Evolutionary conservation across 192 early-diverging fungal species (phyloP).

Genomic region (Mortierella claussenii): DNA sequence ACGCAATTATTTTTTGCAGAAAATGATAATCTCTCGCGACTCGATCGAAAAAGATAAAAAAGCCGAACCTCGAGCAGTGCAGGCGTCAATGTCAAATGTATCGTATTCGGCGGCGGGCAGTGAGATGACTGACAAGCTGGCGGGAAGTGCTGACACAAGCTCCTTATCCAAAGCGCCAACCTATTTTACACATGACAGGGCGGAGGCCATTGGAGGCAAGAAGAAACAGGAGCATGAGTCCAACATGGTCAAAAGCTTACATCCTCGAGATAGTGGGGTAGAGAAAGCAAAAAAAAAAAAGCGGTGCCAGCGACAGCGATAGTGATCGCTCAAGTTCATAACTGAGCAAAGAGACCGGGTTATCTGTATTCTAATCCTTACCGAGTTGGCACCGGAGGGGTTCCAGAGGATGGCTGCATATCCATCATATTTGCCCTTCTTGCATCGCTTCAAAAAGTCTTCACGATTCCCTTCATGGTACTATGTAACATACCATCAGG

Average conservation of each 20-base stretch:
- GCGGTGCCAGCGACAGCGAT: not conserved
- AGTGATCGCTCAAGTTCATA: not conserved
- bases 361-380: not conserved
- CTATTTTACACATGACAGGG: too few relatives aligned
- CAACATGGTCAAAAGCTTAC: too few relatives aligned
- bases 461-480: conserved; percentile 25
- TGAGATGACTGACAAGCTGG: conserved; percentile 38
- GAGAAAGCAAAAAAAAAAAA: conserved; percentile 7
- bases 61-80: conserved; percentile 39
- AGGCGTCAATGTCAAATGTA: conserved; percentile 49
- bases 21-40: too few relatives aligned
- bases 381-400: not conserved
- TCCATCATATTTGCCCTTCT: conserved; percentile 49
- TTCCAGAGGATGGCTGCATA: conserved; percentile 45
- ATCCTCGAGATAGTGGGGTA: not conserved
- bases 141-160: conserved; percentile 7
- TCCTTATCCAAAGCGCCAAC: conserved; percentile 8
- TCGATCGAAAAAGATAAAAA: not conserved
- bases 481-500: not conserved
- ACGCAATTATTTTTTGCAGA: conserved; percentile 1
- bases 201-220: too few relatives aligned
- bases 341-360: not conserved
- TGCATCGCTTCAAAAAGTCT: conserved; percentile 24
- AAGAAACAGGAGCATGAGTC: too few relatives aligned
- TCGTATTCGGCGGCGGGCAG: conserved; percentile 54